Evolutionary conservation across 1,284 basidiomycete species (phyloP).

Genomic region (Cryptococcus depauperatus): DNA sequence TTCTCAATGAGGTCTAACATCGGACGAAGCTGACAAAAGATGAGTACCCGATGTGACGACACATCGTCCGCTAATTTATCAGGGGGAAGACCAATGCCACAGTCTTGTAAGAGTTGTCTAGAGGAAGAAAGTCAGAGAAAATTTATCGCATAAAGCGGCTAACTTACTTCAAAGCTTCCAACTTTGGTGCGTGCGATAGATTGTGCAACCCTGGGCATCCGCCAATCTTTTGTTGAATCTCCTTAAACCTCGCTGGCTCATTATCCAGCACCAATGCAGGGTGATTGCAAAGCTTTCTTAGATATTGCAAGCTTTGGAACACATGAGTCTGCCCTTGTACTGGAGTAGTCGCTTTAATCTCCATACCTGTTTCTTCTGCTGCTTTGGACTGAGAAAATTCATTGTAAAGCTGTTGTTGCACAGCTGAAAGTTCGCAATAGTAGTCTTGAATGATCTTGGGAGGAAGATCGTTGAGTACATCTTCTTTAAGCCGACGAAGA

Average conservation of each 20-base stretch:
- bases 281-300: constrained; percentile 97
- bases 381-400: constrained; percentile 80
- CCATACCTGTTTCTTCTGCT: constrained; percentile 57
- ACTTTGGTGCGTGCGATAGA: constrained; percentile 86
- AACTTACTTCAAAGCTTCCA: constrained; percentile 75
- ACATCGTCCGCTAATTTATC: constrained; percentile 50
- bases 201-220: constrained; percentile 53
- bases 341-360: constrained; percentile 44
- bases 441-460: constrained; percentile 99
- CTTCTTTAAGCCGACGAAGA: constrained; percentile 91
- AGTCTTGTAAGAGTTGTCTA: constrained; percentile 88
- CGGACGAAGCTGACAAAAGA: constrained; percentile 98
- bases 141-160: no score
- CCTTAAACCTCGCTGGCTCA: constrained; percentile 54
- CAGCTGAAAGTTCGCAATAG: constrained; percentile 90
- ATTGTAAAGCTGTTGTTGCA: constrained; percentile 90
- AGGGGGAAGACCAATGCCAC: constrained; percentile 68
- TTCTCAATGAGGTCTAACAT: constrained; percentile 98
- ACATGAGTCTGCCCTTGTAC: constrained; percentile 64
- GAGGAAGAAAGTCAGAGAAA: constrained; percentile 3
- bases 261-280: constrained; percentile 79
- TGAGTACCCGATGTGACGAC: constrained; percentile 92
- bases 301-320: constrained; percentile 93
- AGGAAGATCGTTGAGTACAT: constrained; percentile 90
- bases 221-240: constrained; percentile 56